Base-by-base conservation (phyloP, 805 yeast genomes). In the Hanseniaspora nectarophila region DNA sequence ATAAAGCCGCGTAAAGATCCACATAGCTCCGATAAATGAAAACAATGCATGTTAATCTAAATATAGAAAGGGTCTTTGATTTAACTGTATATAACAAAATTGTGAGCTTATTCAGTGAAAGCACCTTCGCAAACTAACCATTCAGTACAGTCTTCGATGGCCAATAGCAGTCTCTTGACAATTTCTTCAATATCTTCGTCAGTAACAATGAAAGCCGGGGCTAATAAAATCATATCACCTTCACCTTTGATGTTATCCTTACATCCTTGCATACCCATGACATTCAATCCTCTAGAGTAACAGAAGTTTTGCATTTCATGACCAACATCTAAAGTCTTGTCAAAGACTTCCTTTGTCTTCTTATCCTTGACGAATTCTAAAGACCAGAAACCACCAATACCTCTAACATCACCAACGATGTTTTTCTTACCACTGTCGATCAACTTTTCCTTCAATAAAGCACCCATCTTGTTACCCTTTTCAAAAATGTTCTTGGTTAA, bases 301-400 rank as follows among this genome's bases (percentile, higher is more conserved):
- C 73, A 67, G 43, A 60, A 55, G 23, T 60, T 59, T 55, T 65
- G 60, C 45, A 70, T 58, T 29, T 62, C 58, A 47, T 66, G 63
- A 32, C 72, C 75, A 37, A 73, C 63, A 44, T 66, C 64, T 39
- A 66, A 53, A 16, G 61, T 59, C 39, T 67, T 62, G 32, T 66
- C 70, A 55, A 76, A 75, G 12, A 73, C 67, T 60, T 74, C 75
- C 58, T 76, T 77, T 18, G 81, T 73, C 16, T 59, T 62, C 56
- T 70, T 73, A 59, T 78, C 71, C 59, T 75, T 71, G 54, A 77
- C 82, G 48, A 77, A 67, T 62, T 79, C 84, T 44, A 79, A 59
- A 4, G 78, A 68, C 73, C 80, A 70, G 64, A 79, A 79, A 37
- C 77, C 74, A 55, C 83, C 84, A 54, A 76, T 67, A 51, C 85